A percentile compares a stretch with the other conserved stretches of the same genome.
phyloP scores from a whole-genome alignment of 208 protist species.

The Naegleria fowleri region DNA sequence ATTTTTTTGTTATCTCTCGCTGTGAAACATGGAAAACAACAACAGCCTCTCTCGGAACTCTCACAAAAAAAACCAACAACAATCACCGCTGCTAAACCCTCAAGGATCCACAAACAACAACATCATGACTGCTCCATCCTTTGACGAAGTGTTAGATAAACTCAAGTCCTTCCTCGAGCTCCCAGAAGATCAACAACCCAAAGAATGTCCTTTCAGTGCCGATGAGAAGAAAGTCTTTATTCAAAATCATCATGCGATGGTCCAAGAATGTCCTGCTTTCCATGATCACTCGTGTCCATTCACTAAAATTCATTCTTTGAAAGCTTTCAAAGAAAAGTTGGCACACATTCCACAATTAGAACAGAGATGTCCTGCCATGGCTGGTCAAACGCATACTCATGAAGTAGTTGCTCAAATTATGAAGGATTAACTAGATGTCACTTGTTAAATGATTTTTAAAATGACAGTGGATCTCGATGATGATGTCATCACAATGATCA shows the following conservation, averaged over 20 bases:
- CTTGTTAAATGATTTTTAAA: too few species aligned
- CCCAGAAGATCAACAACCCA: neutral
- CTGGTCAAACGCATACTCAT: neutral
- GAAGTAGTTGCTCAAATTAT: neutral
- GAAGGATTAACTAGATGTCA: neutral
- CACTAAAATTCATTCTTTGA: neutral
- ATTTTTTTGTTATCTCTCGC: neutral
- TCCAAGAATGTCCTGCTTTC: neutral
- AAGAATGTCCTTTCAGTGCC: neutral
- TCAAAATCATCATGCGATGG: neutral
- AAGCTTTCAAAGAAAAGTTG: neutral
- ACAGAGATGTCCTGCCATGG: neutral
- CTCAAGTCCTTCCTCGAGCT: neutral
- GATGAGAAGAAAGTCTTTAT: conserved; percentile 2
- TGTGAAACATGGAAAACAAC: neutral
- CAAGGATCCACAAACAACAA: too few species aligned
- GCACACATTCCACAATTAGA: neutral
- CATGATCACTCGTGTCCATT: neutral
- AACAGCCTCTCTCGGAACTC: neutral
- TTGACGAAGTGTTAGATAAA: neutral
- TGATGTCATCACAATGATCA: too few species aligned
- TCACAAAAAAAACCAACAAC: neutral
- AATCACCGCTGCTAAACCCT: neutral
- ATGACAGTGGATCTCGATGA: too few species aligned
- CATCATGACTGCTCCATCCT: neutral